These are phyloP conservation scores for Phoenix dactylifera DNA, from an alignment of 176 grass and related monocot genomes.

Conservation along the genomic window DNA sequence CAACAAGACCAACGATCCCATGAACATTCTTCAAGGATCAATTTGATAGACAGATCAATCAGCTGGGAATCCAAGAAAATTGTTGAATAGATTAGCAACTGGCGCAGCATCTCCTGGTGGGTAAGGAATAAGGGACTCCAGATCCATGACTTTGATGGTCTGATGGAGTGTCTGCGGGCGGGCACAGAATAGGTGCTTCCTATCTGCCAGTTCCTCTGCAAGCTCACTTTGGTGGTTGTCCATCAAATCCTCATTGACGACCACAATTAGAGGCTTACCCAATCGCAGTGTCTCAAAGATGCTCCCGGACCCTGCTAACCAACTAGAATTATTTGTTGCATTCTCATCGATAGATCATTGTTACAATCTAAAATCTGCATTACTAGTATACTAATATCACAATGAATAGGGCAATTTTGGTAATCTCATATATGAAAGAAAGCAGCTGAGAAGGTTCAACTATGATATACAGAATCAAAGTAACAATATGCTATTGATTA, in stretches of 20 bases:
- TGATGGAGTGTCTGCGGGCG: slow-evolving; percentile 36
- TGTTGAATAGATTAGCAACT: slow-evolving; percentile 44
- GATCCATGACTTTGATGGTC: slow-evolving; percentile 43
- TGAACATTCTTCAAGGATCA: too few relatives aligned
- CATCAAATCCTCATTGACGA: slow-evolving; percentile 88
- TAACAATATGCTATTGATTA: too few relatives aligned
- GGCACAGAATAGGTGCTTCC: slow-evolving; percentile 60
- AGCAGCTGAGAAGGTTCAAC: too few relatives aligned
- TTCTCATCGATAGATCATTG: too few relatives aligned
- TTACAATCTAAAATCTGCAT: too few relatives aligned
- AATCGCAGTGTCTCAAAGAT: slow-evolving; percentile 73
- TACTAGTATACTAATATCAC: too few relatives aligned
- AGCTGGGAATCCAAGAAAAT: slow-evolving; percentile 40
- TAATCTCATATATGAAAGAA: too few relatives aligned
- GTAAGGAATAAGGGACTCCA: slow-evolving; percentile 39
- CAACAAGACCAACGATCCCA: too few relatives aligned
- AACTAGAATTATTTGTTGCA: neutral
- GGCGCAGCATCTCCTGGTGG: slow-evolving; percentile 38
- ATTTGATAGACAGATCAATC: neutral
- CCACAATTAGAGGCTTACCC: slow-evolving; percentile 54
- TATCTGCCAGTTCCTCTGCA: slow-evolving; percentile 65
- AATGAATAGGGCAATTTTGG: too few relatives aligned
- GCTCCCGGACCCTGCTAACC: slow-evolving; percentile 57
- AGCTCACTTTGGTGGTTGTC: slow-evolving; percentile 83
- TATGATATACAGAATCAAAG: too few relatives aligned